Evolutionary conservation across 1,139 yeast genomes (phyloP), one percentile per base, ranked within the genome.

Genomic region (Saccharomyces pastorianus): DNA sequence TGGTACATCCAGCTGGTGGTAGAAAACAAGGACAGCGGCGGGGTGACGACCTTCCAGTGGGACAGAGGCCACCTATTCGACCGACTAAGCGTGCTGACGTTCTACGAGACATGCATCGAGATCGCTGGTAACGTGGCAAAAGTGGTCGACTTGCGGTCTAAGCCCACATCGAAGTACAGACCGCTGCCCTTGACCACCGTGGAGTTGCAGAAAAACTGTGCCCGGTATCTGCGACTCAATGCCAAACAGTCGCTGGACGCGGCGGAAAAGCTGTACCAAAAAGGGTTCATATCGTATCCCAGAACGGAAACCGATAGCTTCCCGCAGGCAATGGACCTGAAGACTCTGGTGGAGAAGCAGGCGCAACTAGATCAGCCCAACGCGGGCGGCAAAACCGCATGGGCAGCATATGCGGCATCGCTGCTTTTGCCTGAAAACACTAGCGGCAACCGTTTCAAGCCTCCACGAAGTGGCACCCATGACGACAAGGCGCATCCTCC

Each of bases 401-500:
- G 85, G 84, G 82, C 83, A 0, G 56, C 59, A 0, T 81, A 77
- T 61, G 82, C 83, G 0, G 63, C 62, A 17, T 60, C 58, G 6
- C 55, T 73, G 17, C 41, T 74, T 6, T 54, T 57, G 11, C 74
- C 72, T 25, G 49, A 51, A 14, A 25, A 51, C 4, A 51, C 55
- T 9, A 55, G 53, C 38, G 11, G 3, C 4, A 66, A 67, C 17
- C 72, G 70, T 51, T 86, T 79, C 62, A 67, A 76, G 20, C 65
- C 69, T 2, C 99, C 99, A 0, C 72, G 99, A 51, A 76, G 76
- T 44, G 99, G 99, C 1, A 76, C 75, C 23, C 85, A 88, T 64
- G 89, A 91, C 65, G 99, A 95, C 72, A 85, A 89, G 65, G 98
- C 99, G 23, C 99, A 95, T 77, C 99, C 99, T 2, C 98, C 99